Percentiles rank a stretch among this genome's conserved stretches.
Conservation (phyloP, 345 rosid genomes). For the Gossypium mustelinum region DNA sequence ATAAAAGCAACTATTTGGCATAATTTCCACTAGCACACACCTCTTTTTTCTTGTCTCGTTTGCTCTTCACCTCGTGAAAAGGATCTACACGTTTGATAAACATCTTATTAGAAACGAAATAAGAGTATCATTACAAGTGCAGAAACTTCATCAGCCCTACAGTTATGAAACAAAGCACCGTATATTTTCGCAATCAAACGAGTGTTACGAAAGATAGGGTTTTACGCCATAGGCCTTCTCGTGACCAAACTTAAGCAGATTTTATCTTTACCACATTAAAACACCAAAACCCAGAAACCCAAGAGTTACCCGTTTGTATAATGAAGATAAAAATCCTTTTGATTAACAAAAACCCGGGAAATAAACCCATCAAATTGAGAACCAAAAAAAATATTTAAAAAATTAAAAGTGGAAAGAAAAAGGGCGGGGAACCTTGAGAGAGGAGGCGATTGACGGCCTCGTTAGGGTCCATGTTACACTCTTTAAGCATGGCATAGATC, state of each 20-base stretch:
- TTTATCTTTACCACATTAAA: neutral
- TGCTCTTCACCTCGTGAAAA: slow-evolving; percentile 95
- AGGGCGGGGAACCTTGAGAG: slow-evolving; percentile 58
- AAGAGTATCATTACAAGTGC: neutral
- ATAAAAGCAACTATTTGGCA: neutral
- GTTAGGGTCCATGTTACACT: slow-evolving; percentile 98
- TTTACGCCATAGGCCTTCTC: neutral
- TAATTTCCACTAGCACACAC: slow-evolving; percentile 31
- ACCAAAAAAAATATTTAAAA: neutral
- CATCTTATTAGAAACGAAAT: slow-evolving; percentile 15
- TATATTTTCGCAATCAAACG: neutral
- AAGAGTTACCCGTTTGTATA: neutral
- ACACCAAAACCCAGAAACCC: neutral
- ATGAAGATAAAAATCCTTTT: neutral
- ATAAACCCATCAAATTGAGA: neutral
- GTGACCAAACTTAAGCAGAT: neutral
- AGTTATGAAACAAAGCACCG: neutral
- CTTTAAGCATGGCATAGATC: slow-evolving; percentile 95
- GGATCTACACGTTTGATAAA: slow-evolving; percentile 54
- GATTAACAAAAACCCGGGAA: neutral
- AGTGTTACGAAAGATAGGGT: neutral
- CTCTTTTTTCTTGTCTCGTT: slow-evolving; percentile 91
- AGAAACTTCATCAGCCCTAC: neutral
- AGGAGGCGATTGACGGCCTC: slow-evolving; percentile 94
- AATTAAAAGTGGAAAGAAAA: neutral